Evolutionary conservation across 495 filamentous ascomycete species (phyloP).

Genomic region (Penicillium goetzii): DNA sequence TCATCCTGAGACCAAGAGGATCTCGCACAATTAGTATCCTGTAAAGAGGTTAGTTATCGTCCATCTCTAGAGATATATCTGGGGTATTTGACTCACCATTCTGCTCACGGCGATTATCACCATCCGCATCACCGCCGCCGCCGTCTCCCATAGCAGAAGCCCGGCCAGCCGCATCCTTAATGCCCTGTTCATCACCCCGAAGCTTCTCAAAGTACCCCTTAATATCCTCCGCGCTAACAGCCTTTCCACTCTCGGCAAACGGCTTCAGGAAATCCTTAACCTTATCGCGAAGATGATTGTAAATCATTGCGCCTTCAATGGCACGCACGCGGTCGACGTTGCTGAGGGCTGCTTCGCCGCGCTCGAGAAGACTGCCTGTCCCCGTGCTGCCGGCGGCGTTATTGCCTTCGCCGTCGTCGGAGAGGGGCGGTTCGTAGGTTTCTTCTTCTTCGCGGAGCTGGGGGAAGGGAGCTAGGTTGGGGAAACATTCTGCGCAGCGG

Average conservation of each 20-base stretch:
- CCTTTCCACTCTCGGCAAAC: slow-evolving; percentile 86
- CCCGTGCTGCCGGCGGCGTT: slow-evolving; percentile 57
- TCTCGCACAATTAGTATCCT: slow-evolving; percentile 13
- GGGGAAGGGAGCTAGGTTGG: slow-evolving; percentile 65
- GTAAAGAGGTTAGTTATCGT: neutral
- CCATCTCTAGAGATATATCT: neutral
- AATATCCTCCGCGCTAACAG: slow-evolving; percentile 91
- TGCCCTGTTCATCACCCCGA: slow-evolving; percentile 75
- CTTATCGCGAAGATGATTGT: slow-evolving; percentile 92
- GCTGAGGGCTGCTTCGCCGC: slow-evolving; percentile 85
- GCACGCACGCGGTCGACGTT: slow-evolving; percentile 89
- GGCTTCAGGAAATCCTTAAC: slow-evolving; percentile 89
- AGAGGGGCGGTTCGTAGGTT: slow-evolving; percentile 85
- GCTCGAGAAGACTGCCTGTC: slow-evolving; percentile 78
- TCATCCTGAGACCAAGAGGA: neutral
- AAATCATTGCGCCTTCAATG: slow-evolving; percentile 97
- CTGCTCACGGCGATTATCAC: slow-evolving; percentile 39
- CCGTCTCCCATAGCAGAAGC: slow-evolving; percentile 32
- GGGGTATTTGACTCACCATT: slow-evolving; percentile 34
- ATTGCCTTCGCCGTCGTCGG: slow-evolving; percentile 51
- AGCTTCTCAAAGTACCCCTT: slow-evolving; percentile 94
- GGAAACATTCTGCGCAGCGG: slow-evolving; percentile 78
- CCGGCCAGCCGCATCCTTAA: slow-evolving; percentile 49
- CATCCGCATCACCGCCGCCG: slow-evolving; percentile 26
- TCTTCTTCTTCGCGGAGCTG: slow-evolving; percentile 94